phyloP scores from a whole-genome alignment of 2,329 filamentous ascomycete genomes.

The Onygenales sp. region DNA sequence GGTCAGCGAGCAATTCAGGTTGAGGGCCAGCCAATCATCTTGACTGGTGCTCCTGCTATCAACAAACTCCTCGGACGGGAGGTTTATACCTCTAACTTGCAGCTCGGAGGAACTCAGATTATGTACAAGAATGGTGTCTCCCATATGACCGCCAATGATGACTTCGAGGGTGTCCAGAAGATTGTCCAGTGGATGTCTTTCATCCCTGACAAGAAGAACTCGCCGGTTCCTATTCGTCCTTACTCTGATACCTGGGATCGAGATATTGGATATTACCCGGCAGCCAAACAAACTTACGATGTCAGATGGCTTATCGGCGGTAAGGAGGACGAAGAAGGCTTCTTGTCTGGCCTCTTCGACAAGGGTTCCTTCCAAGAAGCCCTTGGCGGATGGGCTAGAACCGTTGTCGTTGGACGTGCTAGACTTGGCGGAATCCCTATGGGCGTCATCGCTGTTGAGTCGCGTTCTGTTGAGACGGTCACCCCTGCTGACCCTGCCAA shows the following conservation, averaged over 20 bases:
- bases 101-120: slow-evolving; percentile 99
- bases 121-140: slow-evolving; percentile 99
- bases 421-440: slow-evolving; percentile 94
- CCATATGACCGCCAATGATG: slow-evolving; percentile 94
- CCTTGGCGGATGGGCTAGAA: slow-evolving; percentile 92
- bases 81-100: slow-evolving; percentile 97
- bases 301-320: slow-evolving; percentile 89
- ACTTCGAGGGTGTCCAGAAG: slow-evolving; percentile 95
- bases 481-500: slow-evolving; percentile 95
- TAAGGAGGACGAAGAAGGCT: slow-evolving; percentile 69
- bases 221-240: slow-evolving; percentile 84
- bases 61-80: slow-evolving; percentile 98
- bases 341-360: slow-evolving; percentile 88
- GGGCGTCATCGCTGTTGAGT: slow-evolving; percentile 96
- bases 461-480: slow-evolving; percentile 90
- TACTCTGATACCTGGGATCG: slow-evolving; percentile 85
- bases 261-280: slow-evolving; percentile 71
- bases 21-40: slow-evolving; percentile 96
- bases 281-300: slow-evolving; percentile 78
- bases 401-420: slow-evolving; percentile 92
- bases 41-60: slow-evolving; percentile 92
- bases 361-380: slow-evolving; percentile 94
- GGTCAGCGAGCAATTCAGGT: slow-evolving; percentile 98
- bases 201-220: slow-evolving; percentile 89
- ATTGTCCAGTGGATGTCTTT: slow-evolving; percentile 98